Evolutionary conservation across 2,329 filamentous ascomycete genomes (phyloP), one percentile per base, ranked within the genome.

Genomic region (Microcyclospora pomicola): DNA sequence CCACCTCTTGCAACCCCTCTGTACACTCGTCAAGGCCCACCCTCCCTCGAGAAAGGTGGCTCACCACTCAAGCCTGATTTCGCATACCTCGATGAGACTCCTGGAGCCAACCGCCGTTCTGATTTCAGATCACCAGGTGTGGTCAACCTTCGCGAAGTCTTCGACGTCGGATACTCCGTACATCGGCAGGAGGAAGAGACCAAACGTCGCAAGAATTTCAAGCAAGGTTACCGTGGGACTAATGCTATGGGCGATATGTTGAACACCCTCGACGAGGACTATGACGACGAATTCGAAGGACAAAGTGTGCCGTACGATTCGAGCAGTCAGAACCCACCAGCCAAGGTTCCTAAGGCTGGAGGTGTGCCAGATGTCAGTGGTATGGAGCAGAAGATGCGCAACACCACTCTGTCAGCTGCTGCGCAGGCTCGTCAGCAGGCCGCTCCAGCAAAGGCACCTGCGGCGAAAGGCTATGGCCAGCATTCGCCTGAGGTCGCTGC

Each of bases 131-230:
- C 87, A 0, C 91, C 91, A 0, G 91, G 87, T 36, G 87, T 85
- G 2, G 80, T 98, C 61, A 96, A 96, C 57, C 68, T 98, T 10
- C 84, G 91, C 42, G 91, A 98, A 61, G 87, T 96, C 2, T 98
- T 98, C 49, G 91, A 98, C 54, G 88, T 98, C 35, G 81, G 85
- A n/a, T 98, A 98, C 54, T 88, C 91, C 7, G 91, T 98, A 7
- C 91, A 96, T 58, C 72, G 91, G 34, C 86, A 96, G 60, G 91
- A 96, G 61, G 91, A 98, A 58, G 91, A 96, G 61, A 80, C 77
- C 52, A 96, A 95, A 65, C 78, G 86, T 38, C 76, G 85, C 46
- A 93, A 92, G 61, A 83, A 92, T 54, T 73, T 87, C 50, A 67
- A 74, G 64, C 69, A 87, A 68, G 73, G 81, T 51, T 68, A 80